Evolutionary conservation across 345 rosid species (phyloP).

Genomic region (Linum trigynum): DNA sequence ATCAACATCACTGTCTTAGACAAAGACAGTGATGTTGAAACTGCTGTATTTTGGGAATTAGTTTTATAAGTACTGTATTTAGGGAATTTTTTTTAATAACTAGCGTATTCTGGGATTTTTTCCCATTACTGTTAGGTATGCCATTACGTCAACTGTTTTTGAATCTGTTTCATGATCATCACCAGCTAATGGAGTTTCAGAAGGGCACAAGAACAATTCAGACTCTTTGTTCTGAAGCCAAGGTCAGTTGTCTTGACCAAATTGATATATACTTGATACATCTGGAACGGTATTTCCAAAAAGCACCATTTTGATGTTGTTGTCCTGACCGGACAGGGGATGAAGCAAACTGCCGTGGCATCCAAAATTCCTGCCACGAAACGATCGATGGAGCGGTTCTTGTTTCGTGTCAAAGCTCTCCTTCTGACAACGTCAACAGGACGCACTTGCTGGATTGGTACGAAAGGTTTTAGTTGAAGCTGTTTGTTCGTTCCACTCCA

Average conservation of each 20-base stretch:
- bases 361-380: constrained; percentile 73
- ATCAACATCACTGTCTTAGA: no score
- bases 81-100: no score
- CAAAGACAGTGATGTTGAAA: no score
- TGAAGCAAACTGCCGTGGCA: constrained; percentile 62
- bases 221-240: constrained; percentile 84
- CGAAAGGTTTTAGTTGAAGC: background rate
- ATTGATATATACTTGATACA: constrained; percentile 3
- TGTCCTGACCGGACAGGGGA: constrained; percentile 36
- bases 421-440: constrained; percentile 57
- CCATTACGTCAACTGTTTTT: background rate
- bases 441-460: constrained; percentile 89
- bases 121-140: background rate
- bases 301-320: background rate
- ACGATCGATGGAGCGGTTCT: constrained; percentile 72
- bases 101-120: no score
- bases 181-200: constrained; percentile 72
- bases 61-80: no score
- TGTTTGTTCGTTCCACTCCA: no score
- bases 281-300: background rate
- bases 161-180: constrained; percentile 5
- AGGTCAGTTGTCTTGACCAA: constrained; percentile 35
- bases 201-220: constrained; percentile 85
- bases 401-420: constrained; percentile 79
- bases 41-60: no score